phyloP scores from a whole-genome alignment of 805 yeast genomes.

The Candida gorgasii region DNA sequence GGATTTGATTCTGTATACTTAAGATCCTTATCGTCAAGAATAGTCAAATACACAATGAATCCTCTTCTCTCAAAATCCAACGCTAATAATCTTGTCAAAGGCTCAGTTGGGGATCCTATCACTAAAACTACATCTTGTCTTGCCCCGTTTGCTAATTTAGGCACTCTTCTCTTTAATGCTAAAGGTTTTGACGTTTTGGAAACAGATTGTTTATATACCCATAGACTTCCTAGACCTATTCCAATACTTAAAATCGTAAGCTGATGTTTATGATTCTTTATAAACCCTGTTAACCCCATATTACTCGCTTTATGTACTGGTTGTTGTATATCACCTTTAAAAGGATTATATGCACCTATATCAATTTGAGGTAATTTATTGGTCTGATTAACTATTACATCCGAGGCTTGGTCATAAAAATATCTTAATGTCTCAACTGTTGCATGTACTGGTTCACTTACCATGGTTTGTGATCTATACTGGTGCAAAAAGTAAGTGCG shows the following conservation, averaged over 20 bases:
- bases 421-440: conserved; percentile 30
- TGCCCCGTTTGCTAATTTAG: conserved; percentile 65
- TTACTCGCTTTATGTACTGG: not conserved
- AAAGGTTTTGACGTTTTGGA: not conserved
- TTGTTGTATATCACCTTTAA: conserved; percentile 4
- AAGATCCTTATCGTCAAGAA: conserved; percentile 60
- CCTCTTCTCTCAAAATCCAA: conserved; percentile 77
- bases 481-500: conserved; percentile 6
- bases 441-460: conserved; percentile 47
- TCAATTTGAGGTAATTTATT: conserved; percentile 22
- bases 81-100: conserved; percentile 66
- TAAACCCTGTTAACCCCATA: conserved; percentile 1
- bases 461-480: conserved; percentile 24
- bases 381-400: conserved; percentile 23
- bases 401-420: conserved; percentile 22
- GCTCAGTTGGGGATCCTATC: conserved; percentile 77
- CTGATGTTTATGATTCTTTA: conserved; percentile 9
- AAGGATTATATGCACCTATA: conserved; percentile 14
- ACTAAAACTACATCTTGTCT: conserved; percentile 73
- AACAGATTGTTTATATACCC: not conserved
- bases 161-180: conserved; percentile 51
- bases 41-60: conserved; percentile 75
- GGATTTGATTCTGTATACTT: conserved; percentile 53
- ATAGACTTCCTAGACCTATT: conserved; percentile 20
- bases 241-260: conserved; percentile 27